These are phyloP conservation scores for Lunularia cruciata DNA, from an alignment of 225 moss, liverwort and hornwort genomes.

Conservation along the genomic window DNA sequence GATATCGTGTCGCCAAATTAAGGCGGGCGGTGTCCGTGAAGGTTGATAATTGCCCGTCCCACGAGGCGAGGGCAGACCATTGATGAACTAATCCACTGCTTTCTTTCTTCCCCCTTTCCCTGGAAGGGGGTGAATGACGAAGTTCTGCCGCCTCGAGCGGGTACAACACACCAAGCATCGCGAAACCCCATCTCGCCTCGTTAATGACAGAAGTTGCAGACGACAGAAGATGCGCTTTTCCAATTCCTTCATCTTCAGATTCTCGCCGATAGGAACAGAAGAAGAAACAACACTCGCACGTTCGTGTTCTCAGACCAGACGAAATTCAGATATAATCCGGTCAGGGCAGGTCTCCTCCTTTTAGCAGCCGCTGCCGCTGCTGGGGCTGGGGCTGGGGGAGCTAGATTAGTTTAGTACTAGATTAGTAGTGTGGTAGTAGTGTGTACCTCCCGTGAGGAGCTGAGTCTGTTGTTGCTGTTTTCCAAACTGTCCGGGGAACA, in stretches of 20 bases:
- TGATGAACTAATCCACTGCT: constrained; percentile 1
- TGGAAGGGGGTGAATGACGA: neutral
- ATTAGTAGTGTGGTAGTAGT: no score
- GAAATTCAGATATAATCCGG: no score
- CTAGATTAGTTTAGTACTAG: no score
- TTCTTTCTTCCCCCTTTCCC: neutral
- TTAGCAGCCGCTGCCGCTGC: no score
- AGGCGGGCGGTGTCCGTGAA: constrained; percentile 11
- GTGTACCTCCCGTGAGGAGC: no score
- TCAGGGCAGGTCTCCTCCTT: no score
- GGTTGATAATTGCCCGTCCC: constrained; percentile 4
- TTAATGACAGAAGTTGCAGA: neutral
- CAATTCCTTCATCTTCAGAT: neutral
- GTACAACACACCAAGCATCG: neutral
- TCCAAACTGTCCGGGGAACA: neutral
- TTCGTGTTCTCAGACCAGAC: no score
- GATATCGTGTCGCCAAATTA: constrained; percentile 8
- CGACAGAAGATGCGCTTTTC: neutral
- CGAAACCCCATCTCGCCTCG: neutral
- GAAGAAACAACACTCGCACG: neutral
- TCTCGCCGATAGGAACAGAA: neutral
- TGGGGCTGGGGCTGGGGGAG: no score
- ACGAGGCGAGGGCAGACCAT: constrained; percentile 1
- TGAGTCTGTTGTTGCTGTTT: no score
- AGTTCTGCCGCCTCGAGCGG: neutral